These are phyloP conservation scores for Trichoderma afroharzianum DNA, from an alignment of 2,329 filamentous ascomycete species.

Conservation along the genomic window DNA sequence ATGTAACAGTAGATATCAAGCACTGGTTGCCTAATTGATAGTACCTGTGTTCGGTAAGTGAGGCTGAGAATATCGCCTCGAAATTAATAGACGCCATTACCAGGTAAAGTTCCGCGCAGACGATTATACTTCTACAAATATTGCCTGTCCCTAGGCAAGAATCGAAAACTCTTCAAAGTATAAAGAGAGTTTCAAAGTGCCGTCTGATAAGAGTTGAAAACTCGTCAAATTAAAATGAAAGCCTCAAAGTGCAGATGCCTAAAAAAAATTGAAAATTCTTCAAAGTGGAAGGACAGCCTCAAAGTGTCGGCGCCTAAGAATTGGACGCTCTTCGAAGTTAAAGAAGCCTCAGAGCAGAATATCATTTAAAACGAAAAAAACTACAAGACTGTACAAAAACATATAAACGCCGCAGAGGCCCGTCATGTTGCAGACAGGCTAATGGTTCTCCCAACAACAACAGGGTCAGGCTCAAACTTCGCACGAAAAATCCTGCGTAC, in stretches of 20 bases:
- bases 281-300: not conserved
- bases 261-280: not conserved
- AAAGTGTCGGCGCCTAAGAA: not conserved
- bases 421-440: not conserved
- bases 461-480: not conserved
- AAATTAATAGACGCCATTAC: not conserved
- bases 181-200: not conserved
- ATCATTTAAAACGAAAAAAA: not conserved
- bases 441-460: not conserved
- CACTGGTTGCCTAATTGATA: not conserved
- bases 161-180: not conserved
- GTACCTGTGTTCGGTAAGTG: not conserved
- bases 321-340: not conserved
- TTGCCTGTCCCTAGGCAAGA: not conserved
- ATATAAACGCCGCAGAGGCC: not conserved
- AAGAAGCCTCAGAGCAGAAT: not conserved
- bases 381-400: not conserved
- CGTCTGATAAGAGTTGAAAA: too few species aligned
- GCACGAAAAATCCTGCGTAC: not conserved
- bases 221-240: too few species aligned
- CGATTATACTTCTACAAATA: not conserved
- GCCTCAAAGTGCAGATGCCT: too few species aligned
- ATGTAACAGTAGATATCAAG: not conserved
- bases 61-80: not conserved
- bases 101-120: not conserved